Conservation (phyloP, 2,329 filamentous ascomycete genomes). For the Aspergillus piperis region DNA sequence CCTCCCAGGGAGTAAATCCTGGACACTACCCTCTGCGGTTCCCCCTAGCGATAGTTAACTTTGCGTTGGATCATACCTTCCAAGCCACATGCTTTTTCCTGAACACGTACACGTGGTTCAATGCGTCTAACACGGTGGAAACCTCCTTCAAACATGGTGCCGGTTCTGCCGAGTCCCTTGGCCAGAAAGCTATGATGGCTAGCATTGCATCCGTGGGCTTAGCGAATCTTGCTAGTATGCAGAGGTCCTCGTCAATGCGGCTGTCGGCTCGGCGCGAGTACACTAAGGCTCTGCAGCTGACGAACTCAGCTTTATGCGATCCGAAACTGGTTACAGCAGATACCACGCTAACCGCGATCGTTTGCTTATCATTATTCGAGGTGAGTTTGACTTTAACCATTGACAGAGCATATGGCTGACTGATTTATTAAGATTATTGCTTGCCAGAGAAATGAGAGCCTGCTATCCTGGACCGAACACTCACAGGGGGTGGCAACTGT, state of each 20-base stretch:
- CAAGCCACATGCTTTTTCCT: conserved; percentile 5
- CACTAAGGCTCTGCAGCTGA: conserved; percentile 1
- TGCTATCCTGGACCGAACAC: conserved; percentile 4
- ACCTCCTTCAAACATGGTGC: background rate
- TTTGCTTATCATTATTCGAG: conserved; percentile 3
- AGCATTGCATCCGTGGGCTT: conserved; percentile 4
- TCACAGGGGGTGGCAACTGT: background rate
- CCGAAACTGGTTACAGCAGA: background rate
- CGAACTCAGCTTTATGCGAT: conserved; percentile 1
- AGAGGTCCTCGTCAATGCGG: background rate
- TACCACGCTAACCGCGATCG: conserved; percentile 5
- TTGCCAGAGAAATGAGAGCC: background rate
- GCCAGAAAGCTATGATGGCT: conserved; percentile 5
- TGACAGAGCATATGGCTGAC: background rate
- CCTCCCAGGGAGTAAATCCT: too few relatives aligned
- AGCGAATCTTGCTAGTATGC: background rate
- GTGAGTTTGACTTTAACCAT: background rate
- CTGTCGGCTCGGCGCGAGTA: background rate
- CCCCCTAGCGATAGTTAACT: background rate
- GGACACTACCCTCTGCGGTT: background rate
- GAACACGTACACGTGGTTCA: background rate
- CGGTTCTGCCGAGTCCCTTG: background rate
- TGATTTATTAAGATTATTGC: background rate
- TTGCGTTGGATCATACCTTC: conserved; percentile 3
- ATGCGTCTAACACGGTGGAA: background rate